phyloP scores from a whole-genome alignment of 2,329 filamentous ascomycete genomes.

The Zymoseptoria crescenta region DNA sequence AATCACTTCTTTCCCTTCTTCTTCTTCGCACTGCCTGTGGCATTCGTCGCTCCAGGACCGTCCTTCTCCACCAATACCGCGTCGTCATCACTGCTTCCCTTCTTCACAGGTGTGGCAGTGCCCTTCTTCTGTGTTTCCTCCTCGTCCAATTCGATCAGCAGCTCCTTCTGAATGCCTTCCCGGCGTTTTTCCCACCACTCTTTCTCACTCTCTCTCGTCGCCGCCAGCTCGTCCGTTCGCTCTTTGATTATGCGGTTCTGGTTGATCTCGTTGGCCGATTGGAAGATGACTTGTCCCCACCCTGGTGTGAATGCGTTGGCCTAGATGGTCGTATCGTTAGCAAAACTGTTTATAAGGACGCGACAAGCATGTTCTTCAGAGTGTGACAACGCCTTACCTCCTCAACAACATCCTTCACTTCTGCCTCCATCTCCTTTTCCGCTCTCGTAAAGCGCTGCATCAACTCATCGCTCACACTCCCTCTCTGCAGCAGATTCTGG shows the following conservation, averaged over 20 bases:
- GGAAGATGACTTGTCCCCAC: conserved; percentile 95
- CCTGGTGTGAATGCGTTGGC: conserved; percentile 81
- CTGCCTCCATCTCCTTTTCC: conserved; percentile 96
- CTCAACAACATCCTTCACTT: conserved; percentile 84
- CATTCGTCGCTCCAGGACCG: conserved; percentile 40
- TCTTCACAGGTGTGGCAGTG: conserved; percentile 21
- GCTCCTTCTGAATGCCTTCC: conserved; percentile 62
- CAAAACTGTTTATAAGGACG: neutral
- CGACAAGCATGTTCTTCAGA: neutral
- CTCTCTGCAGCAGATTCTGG: conserved; percentile 72
- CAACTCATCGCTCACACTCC: conserved; percentile 90
- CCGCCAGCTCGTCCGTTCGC: conserved; percentile 66
- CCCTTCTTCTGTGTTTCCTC: conserved; percentile 12
- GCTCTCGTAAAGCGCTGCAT: conserved; percentile 88
- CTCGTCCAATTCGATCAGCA: conserved; percentile 77
- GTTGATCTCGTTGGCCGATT: conserved; percentile 92
- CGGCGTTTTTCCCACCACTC: conserved; percentile 88
- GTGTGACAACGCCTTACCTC: conserved; percentile 54
- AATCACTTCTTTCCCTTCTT: conserved; percentile 55
- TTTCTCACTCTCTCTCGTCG: conserved; percentile 64
- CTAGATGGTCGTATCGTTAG: conserved; percentile 38
- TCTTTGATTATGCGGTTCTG: conserved; percentile 72
- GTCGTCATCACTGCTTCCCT: conserved; percentile 56
- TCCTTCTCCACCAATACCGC: conserved; percentile 71
- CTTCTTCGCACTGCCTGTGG: conserved; percentile 40